phyloP scores from a whole-genome alignment of 805 yeast species.

The Cyberlindnera suaveolens region DNA sequence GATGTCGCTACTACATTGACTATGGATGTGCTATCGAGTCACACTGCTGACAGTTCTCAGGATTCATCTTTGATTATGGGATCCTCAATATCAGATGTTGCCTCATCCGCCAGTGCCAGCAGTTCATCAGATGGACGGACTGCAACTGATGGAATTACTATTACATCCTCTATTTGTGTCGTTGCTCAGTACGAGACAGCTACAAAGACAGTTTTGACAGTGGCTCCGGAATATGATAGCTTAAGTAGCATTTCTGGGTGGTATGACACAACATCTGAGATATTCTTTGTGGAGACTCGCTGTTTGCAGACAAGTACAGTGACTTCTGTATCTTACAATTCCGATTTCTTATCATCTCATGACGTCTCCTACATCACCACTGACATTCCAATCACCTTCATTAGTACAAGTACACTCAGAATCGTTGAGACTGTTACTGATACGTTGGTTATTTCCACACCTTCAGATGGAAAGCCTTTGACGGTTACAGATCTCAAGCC shows the following conservation, averaged over 20 bases:
- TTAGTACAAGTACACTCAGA: constrained; percentile 16
- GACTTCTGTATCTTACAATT: constrained; percentile 14
- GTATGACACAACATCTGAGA: constrained; percentile 11
- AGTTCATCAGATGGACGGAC: neutral
- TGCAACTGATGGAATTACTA: constrained; percentile 3
- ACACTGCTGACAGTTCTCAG: neutral
- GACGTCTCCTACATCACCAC: constrained; percentile 19
- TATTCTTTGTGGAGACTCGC: constrained; percentile 15
- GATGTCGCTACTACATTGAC: too few species aligned
- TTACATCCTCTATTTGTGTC: constrained; percentile 17
- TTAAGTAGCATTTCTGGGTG: constrained; percentile 20
- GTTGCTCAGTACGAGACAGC: constrained; percentile 21
- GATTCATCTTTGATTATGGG: neutral
- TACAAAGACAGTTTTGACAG: constrained; percentile 16
- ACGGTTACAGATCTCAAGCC: constrained; percentile 2
- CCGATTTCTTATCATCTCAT: constrained; percentile 14
- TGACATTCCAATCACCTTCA: constrained; percentile 16
- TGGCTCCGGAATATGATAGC: constrained; percentile 17
- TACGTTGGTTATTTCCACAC: constrained; percentile 12
- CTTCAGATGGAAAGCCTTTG: constrained; percentile 3
- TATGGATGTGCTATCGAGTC: too few species aligned
- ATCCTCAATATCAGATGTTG: neutral
- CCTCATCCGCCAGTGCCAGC: neutral
- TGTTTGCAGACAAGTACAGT: constrained; percentile 18
- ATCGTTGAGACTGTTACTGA: constrained; percentile 19